Conservation (phyloP, 1,139 yeast genomes). For the Petasospora fabianii region DNA sequence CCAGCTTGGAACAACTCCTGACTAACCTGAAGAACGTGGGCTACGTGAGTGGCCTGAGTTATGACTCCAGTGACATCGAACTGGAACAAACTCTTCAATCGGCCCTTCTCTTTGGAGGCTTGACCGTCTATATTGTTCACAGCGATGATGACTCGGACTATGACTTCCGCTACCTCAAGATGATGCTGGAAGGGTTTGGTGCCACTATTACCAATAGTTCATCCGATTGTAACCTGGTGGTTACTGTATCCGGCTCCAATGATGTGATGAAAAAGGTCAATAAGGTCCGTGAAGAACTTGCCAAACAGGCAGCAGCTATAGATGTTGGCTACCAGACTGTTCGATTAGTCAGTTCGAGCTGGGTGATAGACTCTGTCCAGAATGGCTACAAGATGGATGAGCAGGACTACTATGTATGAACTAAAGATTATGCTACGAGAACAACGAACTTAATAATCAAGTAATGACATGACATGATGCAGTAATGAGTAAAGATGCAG, state of each 20-base stretch:
- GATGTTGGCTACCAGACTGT: constrained; percentile 30
- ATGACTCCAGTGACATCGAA: not conserved
- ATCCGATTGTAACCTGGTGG: constrained; percentile 25
- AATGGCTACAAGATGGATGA: constrained; percentile 42
- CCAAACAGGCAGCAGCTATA: constrained; percentile 25
- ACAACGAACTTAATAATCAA: too few relatives aligned
- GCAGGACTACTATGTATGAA: not conserved
- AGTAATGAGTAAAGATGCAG: too few relatives aligned
- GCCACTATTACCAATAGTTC: constrained; percentile 24
- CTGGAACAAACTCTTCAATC: constrained; percentile 4
- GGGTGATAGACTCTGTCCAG: constrained; percentile 42
- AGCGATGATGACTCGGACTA: constrained; percentile 6
- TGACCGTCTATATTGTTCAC: constrained; percentile 30
- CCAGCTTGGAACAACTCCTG: constrained; percentile 14
- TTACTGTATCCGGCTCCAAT: constrained; percentile 23
- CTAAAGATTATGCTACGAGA: too few relatives aligned
- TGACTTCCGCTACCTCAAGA: constrained; percentile 8
- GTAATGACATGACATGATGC: too few relatives aligned
- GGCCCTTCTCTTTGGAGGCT: constrained; percentile 23
- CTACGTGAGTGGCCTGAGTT: too few relatives aligned
- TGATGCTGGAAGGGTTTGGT: constrained; percentile 26
- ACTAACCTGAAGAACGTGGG: not conserved
- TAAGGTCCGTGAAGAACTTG: constrained; percentile 25
- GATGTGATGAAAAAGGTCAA: constrained; percentile 5
- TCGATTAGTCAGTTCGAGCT: constrained; percentile 41